Conservation (phyloP, 352 stramenopile genomes). For the Elongisporangium undulatum region DNA sequence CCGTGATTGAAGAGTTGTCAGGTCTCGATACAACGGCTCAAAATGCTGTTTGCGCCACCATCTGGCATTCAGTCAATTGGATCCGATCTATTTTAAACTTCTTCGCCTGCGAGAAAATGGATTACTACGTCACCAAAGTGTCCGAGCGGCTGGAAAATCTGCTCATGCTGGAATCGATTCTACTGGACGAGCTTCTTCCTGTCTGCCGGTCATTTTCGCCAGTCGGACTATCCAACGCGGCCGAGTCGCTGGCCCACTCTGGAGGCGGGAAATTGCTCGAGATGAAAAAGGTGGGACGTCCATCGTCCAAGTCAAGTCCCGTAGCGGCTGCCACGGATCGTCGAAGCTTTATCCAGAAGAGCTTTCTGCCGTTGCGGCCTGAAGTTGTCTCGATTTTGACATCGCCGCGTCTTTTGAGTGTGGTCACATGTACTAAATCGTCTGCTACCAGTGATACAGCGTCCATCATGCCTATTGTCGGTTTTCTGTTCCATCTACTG, state of each 20-base stretch:
- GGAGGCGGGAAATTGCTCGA: constrained; percentile 3
- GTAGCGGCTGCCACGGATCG: constrained; percentile 11
- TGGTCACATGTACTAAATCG: neutral
- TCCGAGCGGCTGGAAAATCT: constrained; percentile 40
- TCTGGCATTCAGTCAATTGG: constrained; percentile 66
- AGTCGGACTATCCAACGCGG: constrained; percentile 10
- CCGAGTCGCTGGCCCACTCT: constrained; percentile 1
- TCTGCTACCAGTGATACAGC: neutral
- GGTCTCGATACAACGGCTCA: constrained; percentile 27
- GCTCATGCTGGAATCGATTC: constrained; percentile 29
- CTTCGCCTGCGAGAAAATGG: constrained; percentile 26
- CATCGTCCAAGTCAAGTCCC: constrained; percentile 12
- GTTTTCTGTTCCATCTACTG: neutral
- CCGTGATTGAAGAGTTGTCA: constrained; percentile 36
- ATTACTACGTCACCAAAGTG: constrained; percentile 30
- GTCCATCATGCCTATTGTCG: neutral
- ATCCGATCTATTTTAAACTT: constrained; percentile 57
- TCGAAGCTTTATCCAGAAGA: constrained; percentile 14
- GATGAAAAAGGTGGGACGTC: constrained; percentile 24
- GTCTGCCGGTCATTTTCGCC: constrained; percentile 22
- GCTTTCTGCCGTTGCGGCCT: constrained; percentile 23
- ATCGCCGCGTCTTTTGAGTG: constrained; percentile 10
- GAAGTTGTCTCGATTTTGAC: constrained; percentile 32
- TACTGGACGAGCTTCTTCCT: constrained; percentile 28
- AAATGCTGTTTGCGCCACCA: constrained; percentile 31